Base-by-base conservation (phyloP, 106 monocot species). In the Dendrobium catenatum region DNA sequence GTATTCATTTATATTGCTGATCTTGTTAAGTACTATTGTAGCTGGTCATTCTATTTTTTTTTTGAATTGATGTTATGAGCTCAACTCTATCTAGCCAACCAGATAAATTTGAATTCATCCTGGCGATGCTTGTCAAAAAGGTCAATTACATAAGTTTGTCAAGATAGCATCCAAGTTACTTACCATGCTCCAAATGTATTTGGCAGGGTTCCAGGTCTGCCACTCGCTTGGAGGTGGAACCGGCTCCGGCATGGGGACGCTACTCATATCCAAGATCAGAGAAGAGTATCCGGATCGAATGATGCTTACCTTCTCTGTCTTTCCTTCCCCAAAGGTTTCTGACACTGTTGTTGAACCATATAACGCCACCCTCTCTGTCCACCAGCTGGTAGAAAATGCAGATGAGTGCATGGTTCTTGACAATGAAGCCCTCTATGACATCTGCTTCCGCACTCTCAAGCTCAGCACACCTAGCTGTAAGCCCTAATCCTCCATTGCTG, bases 391-490 rank as follows among this genome's bases (percentile, higher is more conserved):
- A 4, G 80, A 80, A 51, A 80, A 80, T 4, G 80, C 80, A 6
- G 80, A 80, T 11, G 80, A 80, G 26, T 80, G 80, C 51, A 80
- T 80, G 80, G 80, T 80, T 54, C 80, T 80, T 33, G 80, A 80
- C 51, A 80, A 80, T 17, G 80, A 80, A 55, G 80, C 80, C 18
- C 80, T 80, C 31, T 80, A 80, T 31, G 80, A 80, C 37, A 80
- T 80, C 37, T 80, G 80, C 54, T 80, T 80, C 20, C 17, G 80
- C 13, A 80, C 80, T 5, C 80, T 80, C 19, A 73, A 80, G 72
- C 80, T 80, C 5, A 80, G 68, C 16, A 80, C 80, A 8, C 80
- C 80, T 17, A 80, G 80, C 49, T 80, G 80, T 80, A 80, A 80
- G 51, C 7, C 7, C 27, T 29, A 44, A 11, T 78, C 51, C 18